A percentile compares a stretch with the other conserved stretches of the same genome.
Evolutionary conservation across 1,284 basidiomycete species (phyloP).

Genomic region (Rhodotorula sp.): DNA sequence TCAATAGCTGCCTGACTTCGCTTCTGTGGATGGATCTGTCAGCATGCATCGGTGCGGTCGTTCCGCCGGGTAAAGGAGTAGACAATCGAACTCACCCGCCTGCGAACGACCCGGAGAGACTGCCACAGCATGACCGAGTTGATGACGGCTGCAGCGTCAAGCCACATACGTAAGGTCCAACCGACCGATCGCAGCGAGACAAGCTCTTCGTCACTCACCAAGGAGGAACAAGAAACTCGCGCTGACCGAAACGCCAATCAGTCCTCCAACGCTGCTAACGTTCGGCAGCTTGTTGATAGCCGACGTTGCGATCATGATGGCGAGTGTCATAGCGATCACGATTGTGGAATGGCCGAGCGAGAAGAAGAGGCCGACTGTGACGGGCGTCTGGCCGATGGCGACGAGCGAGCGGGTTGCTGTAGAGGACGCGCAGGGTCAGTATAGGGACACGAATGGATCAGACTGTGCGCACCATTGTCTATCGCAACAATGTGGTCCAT

Average conservation of each 20-base stretch:
- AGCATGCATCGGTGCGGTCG: too few relatives aligned
- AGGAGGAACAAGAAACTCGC: slow-evolving; percentile 49
- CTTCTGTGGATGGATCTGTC: too few relatives aligned
- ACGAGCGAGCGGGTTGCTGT: slow-evolving; percentile 41
- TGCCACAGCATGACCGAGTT: slow-evolving; percentile 47
- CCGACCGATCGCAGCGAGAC: too few relatives aligned
- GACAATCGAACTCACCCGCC: slow-evolving; percentile 2
- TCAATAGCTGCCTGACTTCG: too few relatives aligned
- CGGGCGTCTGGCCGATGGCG: slow-evolving; percentile 39
- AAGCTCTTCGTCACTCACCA: too few relatives aligned
- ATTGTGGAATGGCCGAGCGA: slow-evolving; percentile 51
- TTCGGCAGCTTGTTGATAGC: slow-evolving; percentile 45
- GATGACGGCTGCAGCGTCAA: slow-evolving; percentile 45
- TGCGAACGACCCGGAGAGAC: slow-evolving; percentile 32
- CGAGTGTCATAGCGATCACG: slow-evolving; percentile 48
- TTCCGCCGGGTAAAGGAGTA: too few relatives aligned
- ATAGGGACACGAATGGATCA: too few relatives aligned
- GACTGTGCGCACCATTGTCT: slow-evolving; percentile 20
- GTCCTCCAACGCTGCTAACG: slow-evolving; percentile 47
- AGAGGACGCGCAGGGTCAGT: not conserved
- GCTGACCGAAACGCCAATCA: slow-evolving; percentile 47
- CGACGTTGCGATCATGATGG: slow-evolving; percentile 41
- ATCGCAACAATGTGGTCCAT: slow-evolving; percentile 42
- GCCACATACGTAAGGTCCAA: too few relatives aligned
- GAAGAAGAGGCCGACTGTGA: slow-evolving; percentile 50